Base-by-base conservation (phyloP, 371 early-diverging fungal genomes). In the Lichtheimia ramosa region DNA sequence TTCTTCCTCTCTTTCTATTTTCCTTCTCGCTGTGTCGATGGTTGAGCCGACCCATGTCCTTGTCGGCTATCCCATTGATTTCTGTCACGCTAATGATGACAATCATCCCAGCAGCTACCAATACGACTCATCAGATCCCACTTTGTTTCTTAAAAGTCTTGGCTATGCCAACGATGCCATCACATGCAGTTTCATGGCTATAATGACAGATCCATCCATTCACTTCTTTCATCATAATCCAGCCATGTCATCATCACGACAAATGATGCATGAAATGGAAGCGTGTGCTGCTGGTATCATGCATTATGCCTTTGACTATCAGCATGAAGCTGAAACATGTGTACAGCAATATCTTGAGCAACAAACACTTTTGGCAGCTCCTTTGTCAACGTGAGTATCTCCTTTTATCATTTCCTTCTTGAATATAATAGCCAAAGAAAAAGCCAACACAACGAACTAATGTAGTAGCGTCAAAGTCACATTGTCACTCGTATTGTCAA, bases 301-400 rank as follows among this genome's bases (percentile, higher is more conserved):
- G 34, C 34, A 34, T 34, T 34, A 34, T 34, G 34, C 34, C 34
- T 34, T 34, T 34, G 34, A 34, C 34, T 34, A 34, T 8, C 10
- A 24, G 23, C 41, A 39, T 43, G 56, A 55, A 20, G 25, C 25
- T 15, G 56, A 42, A 15, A 42, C 13, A 16, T 41, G 43, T 55
- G 56, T 55, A n/a, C 56, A 27, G 21, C 56, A 55, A 16, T 41
- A 55, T 7, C 20, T 55, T 5, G 56, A 55, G 21, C 27, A 55
- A 24, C 56, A 41, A 39, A 16, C 41, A 27, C 16, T 41, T 6
- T 6, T 55, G 7, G 39, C 25, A 3, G 24, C 56, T 13, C 41
- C 56, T 10, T 21, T 46, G 7, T 21, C n/a, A 46, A n/a, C n/a
- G 46, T 46, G 46, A n/a, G 46, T 46, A 46, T 46, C 7, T 40